A percentile compares a stretch with the other conserved stretches of the same genome.
phyloP scores from a whole-genome alignment of 169 alveolate species.

The Eimeria falciformis region DNA sequence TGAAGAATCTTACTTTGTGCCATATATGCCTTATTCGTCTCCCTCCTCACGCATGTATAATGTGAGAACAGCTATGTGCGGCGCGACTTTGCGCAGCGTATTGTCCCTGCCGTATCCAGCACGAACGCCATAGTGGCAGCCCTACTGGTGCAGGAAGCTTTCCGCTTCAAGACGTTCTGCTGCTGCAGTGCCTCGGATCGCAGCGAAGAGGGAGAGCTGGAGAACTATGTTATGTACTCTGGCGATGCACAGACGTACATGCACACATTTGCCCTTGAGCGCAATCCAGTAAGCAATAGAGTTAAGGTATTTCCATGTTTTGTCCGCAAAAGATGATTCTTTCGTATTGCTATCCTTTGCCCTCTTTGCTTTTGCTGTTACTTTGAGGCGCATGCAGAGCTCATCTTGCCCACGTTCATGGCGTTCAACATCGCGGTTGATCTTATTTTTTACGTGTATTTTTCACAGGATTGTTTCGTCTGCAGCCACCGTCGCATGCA shows the following conservation, averaged over 20 bases:
- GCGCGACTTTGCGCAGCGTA: slow-evolving; percentile 59
- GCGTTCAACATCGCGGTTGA: background rate
- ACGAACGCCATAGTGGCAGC: slow-evolving; percentile 78
- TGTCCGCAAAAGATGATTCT: background rate
- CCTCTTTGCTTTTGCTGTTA: background rate
- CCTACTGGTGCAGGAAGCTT: slow-evolving; percentile 70
- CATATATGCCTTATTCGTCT: background rate
- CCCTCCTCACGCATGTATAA: background rate
- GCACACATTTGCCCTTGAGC: slow-evolving; percentile 70
- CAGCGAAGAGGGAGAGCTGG: slow-evolving; percentile 25
- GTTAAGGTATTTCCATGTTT: background rate
- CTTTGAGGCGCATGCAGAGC: too few species aligned
- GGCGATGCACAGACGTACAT: slow-evolving; percentile 73
- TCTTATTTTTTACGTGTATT: too few species aligned
- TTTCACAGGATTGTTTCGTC: background rate
- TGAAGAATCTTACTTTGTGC: background rate
- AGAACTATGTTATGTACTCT: slow-evolving; percentile 77
- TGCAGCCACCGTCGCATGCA: background rate
- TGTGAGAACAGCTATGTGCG: background rate
- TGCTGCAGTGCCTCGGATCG: slow-evolving; percentile 52
- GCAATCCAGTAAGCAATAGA: slow-evolving; percentile 39
- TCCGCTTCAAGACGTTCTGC: slow-evolving; percentile 66
- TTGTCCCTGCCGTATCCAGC: slow-evolving; percentile 78
- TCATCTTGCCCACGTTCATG: too few species aligned
- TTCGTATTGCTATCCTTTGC: background rate